Base-by-base conservation (phyloP, 257 asterid genomes). In the Leptodermis oblonga region DNA sequence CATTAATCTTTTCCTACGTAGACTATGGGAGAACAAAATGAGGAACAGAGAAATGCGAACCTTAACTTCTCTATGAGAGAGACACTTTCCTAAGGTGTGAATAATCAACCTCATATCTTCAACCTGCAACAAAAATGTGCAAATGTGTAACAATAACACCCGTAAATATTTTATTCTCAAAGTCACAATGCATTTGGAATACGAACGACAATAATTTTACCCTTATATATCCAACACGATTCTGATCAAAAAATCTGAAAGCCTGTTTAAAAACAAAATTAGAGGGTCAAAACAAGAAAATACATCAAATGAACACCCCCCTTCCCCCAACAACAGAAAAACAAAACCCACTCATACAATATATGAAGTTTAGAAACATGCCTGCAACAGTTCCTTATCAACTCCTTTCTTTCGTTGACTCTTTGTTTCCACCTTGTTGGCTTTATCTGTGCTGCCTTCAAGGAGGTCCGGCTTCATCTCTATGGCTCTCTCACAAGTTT, bases 181-280 rank as follows among this genome's bases (percentile, higher is more conserved):
- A 30, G 49, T 46, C 34, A 55, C 31, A 7, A 41, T 17, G 28
- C 43, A 61, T 18, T 42, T 23, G 12, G 13, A 77, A 23, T n/a
- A 39, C 48, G 62, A 56, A 37, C 15, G 52, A 51, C 4, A 15
- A 63, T 22, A n/a, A 34, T 0, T 79, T 84, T 78, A 90, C 99
- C 90, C 92, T 87, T 45, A 94, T 56, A 78, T 86, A 82, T 70
- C 99, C 99, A 65, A 77, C 90, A 49, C 96, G 92, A 73, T 87
- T 94, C 36, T 97, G 87, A 56, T 94, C 99, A 76, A 94, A 93
- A 76, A 94, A 94, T 82, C 97, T 89, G 86, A 94, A 94, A 73
- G 99, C 99, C 97, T 92, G 88, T 74, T 56, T 52, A 64, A 65
- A 70, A 70, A 68, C 48, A 64, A 76, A 69, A 41, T 52, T 52